Base-by-base conservation (phyloP, 2,329 filamentous ascomycete genomes). In the Colletotrichum euphorbiae region DNA sequence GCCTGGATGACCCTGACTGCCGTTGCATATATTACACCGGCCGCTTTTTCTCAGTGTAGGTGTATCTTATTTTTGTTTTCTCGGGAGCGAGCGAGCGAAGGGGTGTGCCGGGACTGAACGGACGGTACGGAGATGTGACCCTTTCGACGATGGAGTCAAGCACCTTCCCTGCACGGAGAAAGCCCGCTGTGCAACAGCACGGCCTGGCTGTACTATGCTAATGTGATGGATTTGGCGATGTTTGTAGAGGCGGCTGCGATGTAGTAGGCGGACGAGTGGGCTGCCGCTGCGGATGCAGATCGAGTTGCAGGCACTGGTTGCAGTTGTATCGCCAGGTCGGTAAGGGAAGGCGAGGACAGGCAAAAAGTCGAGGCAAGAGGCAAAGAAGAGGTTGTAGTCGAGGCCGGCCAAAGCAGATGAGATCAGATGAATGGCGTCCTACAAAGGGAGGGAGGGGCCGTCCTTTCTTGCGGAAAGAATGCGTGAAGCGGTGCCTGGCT, bases 1-100 rank as follows among this genome's bases (percentile, higher is more conserved):
- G 75, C 73, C 62, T 74, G 74, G 77, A 76, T 76, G 77, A 80
- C 79, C 80, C 80, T 82, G 82, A 82, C 81, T 81, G 76, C 77
- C 80, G 81, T 81, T 78, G 82, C 81, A 83, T 81, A 77, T 76
- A 77, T 70, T 72, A 74, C 64, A 52, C 51, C 67, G 56, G 67
- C 63, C 61, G 38, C 55, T 60, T 66, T 55, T 46, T 43, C 28
- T 46, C 33, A n/a, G 36, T n/a, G 24, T 51, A 19, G n/a, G 33
- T 48, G 40, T 56, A 31, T 31, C 21, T 52, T 54, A 58, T 52
- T 64, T 52, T 56, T 64, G 43, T 33, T 50, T 65, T 57, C 59
- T 65, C 54, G 61, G 61, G 54, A 65, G 54, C 54, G 66, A 66
- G 42, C 59, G 57, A 67, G 50, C 62, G 45, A 40, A 19, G 42